phyloP scores from a whole-genome alignment of 108 stramenopile genomes.

The Heterococcus sp. region DNA sequence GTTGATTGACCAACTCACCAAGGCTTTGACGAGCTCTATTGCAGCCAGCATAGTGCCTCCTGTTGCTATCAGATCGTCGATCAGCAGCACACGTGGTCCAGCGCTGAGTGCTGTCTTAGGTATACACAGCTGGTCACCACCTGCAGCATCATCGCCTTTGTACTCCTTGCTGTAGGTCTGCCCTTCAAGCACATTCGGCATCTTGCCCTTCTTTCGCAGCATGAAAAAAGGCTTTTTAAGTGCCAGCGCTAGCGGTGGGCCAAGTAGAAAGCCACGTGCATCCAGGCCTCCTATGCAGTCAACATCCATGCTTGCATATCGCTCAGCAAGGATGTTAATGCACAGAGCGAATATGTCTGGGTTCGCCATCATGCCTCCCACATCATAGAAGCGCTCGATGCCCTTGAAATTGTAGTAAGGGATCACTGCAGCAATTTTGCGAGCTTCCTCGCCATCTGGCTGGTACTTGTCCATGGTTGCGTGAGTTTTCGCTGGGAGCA shows the following conservation, averaged over 20 bases:
- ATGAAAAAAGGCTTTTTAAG: conserved; percentile 93
- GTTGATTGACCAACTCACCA: conserved; percentile 16
- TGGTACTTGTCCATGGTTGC: too few species aligned
- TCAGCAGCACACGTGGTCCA: conserved; percentile 80
- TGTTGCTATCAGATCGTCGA: conserved; percentile 97
- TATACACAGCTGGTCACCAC: conserved; percentile 70
- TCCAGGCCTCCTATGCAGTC: conserved; percentile 85
- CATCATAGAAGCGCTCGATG: conserved; percentile 95
- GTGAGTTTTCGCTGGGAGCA: too few species aligned
- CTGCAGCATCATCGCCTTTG: conserved; percentile 72
- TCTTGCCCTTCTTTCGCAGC: conserved; percentile 95
- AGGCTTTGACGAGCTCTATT: conserved; percentile 49
- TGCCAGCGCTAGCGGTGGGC: conserved; percentile 93
- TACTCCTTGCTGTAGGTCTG: conserved; percentile 86
- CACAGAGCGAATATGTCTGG: conserved; percentile 68
- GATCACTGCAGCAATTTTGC: conserved; percentile 77
- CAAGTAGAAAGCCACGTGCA: conserved; percentile 91
- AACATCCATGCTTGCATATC: conserved; percentile 71
- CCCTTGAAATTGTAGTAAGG: conserved; percentile 98
- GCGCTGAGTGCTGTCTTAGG: conserved; percentile 76
- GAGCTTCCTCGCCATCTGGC: conserved; percentile 33
- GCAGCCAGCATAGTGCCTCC: conserved; percentile 81
- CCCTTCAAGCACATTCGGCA: conserved; percentile 86
- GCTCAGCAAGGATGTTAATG: conserved; percentile 75
- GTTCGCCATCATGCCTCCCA: conserved; percentile 66